Conservation (phyloP, 305 asterid genomes). For the Fraxinus dipetala region DNA sequence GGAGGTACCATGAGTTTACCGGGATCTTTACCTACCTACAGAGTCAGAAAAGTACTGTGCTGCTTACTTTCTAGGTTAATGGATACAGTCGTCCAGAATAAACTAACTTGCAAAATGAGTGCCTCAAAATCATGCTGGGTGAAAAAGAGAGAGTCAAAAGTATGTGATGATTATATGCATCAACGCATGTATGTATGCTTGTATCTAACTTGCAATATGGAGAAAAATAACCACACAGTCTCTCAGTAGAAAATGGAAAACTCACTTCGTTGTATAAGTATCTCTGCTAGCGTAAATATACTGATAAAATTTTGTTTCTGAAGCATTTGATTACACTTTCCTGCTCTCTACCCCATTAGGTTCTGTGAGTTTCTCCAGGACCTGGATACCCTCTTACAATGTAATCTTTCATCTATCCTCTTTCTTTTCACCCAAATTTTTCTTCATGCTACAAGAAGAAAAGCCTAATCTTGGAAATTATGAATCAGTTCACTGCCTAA, state of each 20-base stretch:
- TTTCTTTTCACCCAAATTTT: not conserved
- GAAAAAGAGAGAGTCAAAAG: not conserved
- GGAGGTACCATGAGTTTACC: not conserved
- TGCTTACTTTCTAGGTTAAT: not conserved
- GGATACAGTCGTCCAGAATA: not conserved
- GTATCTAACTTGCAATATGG: not conserved
- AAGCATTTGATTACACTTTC: not conserved
- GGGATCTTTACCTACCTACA: not conserved
- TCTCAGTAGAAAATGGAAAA: not conserved
- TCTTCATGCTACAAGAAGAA: not conserved
- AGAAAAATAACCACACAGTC: not conserved
- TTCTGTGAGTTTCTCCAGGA: not conserved
- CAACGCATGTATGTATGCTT: not conserved
- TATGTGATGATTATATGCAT: not conserved
- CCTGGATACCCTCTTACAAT: not conserved
- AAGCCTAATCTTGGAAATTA: not conserved
- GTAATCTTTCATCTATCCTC: not conserved
- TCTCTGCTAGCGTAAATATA: not conserved
- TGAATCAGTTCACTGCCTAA: not conserved
- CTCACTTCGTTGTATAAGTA: not conserved
- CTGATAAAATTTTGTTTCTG: not conserved
- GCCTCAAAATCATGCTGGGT: not conserved
- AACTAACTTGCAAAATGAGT: not conserved
- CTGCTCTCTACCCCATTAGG: not conserved
- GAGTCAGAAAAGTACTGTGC: not conserved